Percentiles rank a stretch among this genome's conserved stretches.
Evolutionary conservation across 2,329 filamentous ascomycete genomes (phyloP).

Genomic region (Penicillium concentricum): DNA sequence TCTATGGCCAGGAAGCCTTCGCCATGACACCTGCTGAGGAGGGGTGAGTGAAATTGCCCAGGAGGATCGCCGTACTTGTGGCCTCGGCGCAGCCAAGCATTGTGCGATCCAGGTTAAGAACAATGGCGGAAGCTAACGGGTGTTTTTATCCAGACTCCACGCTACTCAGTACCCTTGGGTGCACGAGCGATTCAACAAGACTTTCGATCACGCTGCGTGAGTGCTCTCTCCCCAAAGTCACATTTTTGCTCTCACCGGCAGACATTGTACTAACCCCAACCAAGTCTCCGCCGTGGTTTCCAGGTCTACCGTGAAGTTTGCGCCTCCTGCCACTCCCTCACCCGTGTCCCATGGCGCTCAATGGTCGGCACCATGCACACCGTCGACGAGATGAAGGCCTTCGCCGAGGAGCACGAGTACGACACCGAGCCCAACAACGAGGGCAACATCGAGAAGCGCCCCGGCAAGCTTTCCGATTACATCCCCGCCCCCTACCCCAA

Average conservation of each 20-base stretch:
- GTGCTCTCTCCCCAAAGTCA: conserved; percentile 38
- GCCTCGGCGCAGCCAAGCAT: conserved; percentile 26
- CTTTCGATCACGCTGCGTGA: conserved; percentile 96
- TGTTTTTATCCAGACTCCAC: conserved; percentile 68
- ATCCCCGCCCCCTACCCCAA: conserved; percentile 96
- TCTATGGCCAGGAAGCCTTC: conserved; percentile 83
- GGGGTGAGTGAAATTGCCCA: conserved; percentile 69
- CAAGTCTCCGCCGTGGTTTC: conserved; percentile 94
- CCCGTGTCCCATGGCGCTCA: conserved; percentile 87
- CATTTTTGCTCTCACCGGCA: background rate
- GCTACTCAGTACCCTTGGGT: conserved; percentile 93
- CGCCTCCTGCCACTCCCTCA: conserved; percentile 94
- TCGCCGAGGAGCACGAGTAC: conserved; percentile 98
- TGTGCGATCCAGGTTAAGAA: conserved; percentile 20
- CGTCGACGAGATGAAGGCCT: conserved; percentile 93
- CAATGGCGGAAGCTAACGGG: conserved; percentile 24
- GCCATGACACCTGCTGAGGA: conserved; percentile 94
- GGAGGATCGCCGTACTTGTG: conserved; percentile 16
- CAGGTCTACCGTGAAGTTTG: conserved; percentile 99
- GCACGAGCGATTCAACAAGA: conserved; percentile 87
- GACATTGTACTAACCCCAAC: background rate
- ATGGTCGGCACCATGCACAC: conserved; percentile 91
- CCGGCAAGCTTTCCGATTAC: conserved; percentile 98
- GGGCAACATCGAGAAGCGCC: conserved; percentile 97
- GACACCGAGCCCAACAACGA: conserved; percentile 96